phyloP scores from a whole-genome alignment of 805 yeast genomes.

The Candida dajiaensis region DNA sequence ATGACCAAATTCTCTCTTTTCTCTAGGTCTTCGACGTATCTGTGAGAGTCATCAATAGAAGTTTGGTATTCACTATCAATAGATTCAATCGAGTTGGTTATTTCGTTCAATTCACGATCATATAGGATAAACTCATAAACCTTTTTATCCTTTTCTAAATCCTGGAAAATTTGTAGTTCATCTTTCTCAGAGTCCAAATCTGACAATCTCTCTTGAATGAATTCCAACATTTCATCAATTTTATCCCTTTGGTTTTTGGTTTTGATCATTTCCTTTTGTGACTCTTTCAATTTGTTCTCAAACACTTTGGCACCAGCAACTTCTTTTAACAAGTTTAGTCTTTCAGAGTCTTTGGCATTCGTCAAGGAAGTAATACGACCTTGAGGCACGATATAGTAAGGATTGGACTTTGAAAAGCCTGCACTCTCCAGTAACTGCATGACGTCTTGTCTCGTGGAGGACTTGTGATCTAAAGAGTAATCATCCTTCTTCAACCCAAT shows the following conservation, averaged over 20 bases:
- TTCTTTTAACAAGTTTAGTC: slow-evolving; percentile 74
- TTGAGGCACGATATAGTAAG: slow-evolving; percentile 96
- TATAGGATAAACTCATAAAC: slow-evolving; percentile 65
- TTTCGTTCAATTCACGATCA: slow-evolving; percentile 66
- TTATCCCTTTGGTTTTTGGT: slow-evolving; percentile 65
- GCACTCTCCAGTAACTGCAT: slow-evolving; percentile 83
- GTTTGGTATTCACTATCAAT: slow-evolving; percentile 53
- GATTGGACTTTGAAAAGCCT: slow-evolving; percentile 85
- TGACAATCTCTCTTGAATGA: slow-evolving; percentile 62
- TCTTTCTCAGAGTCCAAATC: slow-evolving; percentile 79
- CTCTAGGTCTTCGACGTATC: slow-evolving; percentile 49
- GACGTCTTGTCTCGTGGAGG: slow-evolving; percentile 75
- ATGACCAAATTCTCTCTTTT: slow-evolving; percentile 50
- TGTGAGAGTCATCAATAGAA: slow-evolving; percentile 46
- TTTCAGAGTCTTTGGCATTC: slow-evolving; percentile 80
- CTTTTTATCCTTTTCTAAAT: slow-evolving; percentile 60
- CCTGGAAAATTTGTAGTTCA: slow-evolving; percentile 67
- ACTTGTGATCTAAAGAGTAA: slow-evolving; percentile 73
- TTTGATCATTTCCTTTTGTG: slow-evolving; percentile 70
- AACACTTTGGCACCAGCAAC: slow-evolving; percentile 94
- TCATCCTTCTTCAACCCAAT: slow-evolving; percentile 93
- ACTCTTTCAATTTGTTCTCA: slow-evolving; percentile 73
- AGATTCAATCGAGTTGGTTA: slow-evolving; percentile 52
- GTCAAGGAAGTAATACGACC: slow-evolving; percentile 87
- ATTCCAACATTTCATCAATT: slow-evolving; percentile 65